Evolutionary conservation across 2,329 filamentous ascomycete genomes (phyloP).

Genomic region (Colletotrichum gloeosporioides): DNA sequence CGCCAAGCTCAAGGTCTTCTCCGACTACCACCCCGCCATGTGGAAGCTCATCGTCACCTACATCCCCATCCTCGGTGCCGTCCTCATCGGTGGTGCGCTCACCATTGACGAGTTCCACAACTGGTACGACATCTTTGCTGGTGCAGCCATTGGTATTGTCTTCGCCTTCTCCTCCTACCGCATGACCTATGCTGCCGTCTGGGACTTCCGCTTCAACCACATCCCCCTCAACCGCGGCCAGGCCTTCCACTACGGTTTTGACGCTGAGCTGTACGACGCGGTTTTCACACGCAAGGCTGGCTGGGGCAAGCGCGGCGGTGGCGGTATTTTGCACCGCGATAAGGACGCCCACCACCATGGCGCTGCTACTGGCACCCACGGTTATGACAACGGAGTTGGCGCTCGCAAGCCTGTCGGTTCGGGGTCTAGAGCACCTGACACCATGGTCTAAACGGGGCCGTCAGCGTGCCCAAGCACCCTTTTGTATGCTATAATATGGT

Average conservation of each 20-base stretch:
- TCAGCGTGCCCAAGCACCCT: too few relatives aligned
- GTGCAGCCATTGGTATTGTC: conserved; percentile 67
- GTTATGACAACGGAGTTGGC: background rate
- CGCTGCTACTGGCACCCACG: background rate
- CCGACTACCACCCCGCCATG: conserved; percentile 74
- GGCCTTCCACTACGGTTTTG: conserved; percentile 56
- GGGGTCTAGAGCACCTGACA: background rate
- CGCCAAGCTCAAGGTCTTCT: conserved; percentile 78
- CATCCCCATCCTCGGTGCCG: conserved; percentile 70
- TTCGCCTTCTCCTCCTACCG: conserved; percentile 71
- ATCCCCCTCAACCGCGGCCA: conserved; percentile 65
- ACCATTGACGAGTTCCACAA: conserved; percentile 79
- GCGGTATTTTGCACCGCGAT: conserved; percentile 27
- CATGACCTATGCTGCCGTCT: conserved; percentile 71
- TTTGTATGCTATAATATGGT: too few relatives aligned
- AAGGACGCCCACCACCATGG: conserved; percentile 1
- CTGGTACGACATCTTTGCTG: conserved; percentile 76
- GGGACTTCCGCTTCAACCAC: conserved; percentile 71
- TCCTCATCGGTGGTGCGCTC: conserved; percentile 70
- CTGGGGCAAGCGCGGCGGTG: conserved; percentile 51
- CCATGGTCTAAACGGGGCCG: conserved; percentile 1
- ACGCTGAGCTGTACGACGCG: conserved; percentile 55
- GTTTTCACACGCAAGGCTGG: conserved; percentile 65
- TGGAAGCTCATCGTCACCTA: conserved; percentile 75
- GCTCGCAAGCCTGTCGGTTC: conserved; percentile 18